These are phyloP conservation scores for Nadsonia commutata DNA, from an alignment of 1,139 yeast species.

Conservation along the genomic window DNA sequence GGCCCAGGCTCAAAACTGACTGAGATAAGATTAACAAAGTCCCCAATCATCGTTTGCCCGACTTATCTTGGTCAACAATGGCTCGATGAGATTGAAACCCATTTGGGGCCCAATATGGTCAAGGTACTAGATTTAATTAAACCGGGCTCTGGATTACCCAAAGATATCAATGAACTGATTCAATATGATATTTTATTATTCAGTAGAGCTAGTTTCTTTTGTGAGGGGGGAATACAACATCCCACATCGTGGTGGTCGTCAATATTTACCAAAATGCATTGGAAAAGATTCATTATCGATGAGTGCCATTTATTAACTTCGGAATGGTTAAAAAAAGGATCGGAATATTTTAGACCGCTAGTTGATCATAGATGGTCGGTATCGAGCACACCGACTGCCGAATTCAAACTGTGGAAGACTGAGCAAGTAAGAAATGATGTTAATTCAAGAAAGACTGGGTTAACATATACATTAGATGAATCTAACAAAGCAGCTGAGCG, in stretches of 20 bases:
- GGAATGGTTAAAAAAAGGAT: conserved; percentile 33
- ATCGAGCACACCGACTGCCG: conserved; percentile 64
- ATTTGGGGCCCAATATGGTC: conserved; percentile 24
- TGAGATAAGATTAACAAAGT: conserved; percentile 31
- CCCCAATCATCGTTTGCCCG: conserved; percentile 50
- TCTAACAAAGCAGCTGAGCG: too few species aligned
- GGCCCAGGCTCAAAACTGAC: conserved; percentile 12
- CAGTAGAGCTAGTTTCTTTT: conserved; percentile 32
- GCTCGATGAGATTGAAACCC: conserved; percentile 44
- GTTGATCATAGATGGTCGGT: conserved; percentile 61
- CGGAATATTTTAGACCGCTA: conserved; percentile 31
- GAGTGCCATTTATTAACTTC: conserved; percentile 53
- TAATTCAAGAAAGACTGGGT: too few species aligned
- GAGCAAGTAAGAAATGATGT: conserved; percentile 15
- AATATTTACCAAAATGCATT: too few species aligned
- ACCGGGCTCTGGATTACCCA: conserved; percentile 12
- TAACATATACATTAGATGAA: too few species aligned
- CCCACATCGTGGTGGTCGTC: too few species aligned
- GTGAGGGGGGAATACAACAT: too few species aligned
- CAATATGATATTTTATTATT: conserved; percentile 39
- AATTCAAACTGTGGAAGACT: conserved; percentile 35
- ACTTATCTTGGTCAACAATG: conserved; percentile 56
- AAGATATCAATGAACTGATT: conserved; percentile 25
- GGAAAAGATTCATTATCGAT: conserved; percentile 61
- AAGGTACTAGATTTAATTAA: conserved; percentile 1